These are phyloP conservation scores for Pseudogymnoascus sp. DNA, from an alignment of 2,329 filamentous ascomycete genomes.

Conservation along the genomic window DNA sequence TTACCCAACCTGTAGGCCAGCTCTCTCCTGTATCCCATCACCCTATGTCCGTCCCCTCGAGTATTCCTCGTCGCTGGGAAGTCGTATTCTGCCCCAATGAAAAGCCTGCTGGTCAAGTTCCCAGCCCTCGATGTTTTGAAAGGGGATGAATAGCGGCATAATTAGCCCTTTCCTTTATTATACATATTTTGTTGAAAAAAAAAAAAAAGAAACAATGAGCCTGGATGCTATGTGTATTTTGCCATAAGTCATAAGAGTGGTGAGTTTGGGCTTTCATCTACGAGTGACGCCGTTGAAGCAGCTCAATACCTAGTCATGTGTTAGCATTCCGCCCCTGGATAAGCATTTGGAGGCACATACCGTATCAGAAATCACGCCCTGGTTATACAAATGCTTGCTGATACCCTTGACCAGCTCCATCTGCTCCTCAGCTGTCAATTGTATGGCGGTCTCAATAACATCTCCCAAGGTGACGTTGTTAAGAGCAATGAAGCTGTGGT, in stretches of 20 bases:
- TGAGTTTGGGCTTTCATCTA: slow-evolving; percentile 3
- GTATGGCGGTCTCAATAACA: slow-evolving; percentile 87
- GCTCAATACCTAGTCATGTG: neutral
- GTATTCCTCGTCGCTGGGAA: neutral
- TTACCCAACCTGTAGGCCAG: neutral
- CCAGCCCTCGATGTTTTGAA: neutral
- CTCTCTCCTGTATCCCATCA: neutral
- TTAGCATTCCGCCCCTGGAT: neutral
- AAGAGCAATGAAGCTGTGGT: slow-evolving; percentile 89
- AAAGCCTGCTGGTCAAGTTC: neutral
- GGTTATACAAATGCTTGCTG: slow-evolving; percentile 56
- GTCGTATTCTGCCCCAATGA: neutral
- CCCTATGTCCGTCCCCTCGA: neutral
- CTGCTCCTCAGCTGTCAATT: slow-evolving; percentile 77
- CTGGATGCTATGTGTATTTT: slow-evolving; percentile 6
- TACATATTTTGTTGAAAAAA: slow-evolving; percentile 8
- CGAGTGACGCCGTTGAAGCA: slow-evolving; percentile 8
- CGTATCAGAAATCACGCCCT: slow-evolving; percentile 38
- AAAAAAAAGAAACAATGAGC: slow-evolving; percentile 6
- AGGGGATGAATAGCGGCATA: neutral
- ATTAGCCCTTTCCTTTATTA: slow-evolving; percentile 2
- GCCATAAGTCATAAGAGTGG: slow-evolving; percentile 5
- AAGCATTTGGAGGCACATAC: slow-evolving; percentile 18
- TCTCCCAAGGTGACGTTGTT: slow-evolving; percentile 78
- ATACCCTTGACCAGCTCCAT: slow-evolving; percentile 67